A percentile compares a stretch with the other conserved stretches of the same genome.
phyloP scores from a whole-genome alignment of 2,329 filamentous ascomycete species.

The Proliferodiscus dingleyae region DNA sequence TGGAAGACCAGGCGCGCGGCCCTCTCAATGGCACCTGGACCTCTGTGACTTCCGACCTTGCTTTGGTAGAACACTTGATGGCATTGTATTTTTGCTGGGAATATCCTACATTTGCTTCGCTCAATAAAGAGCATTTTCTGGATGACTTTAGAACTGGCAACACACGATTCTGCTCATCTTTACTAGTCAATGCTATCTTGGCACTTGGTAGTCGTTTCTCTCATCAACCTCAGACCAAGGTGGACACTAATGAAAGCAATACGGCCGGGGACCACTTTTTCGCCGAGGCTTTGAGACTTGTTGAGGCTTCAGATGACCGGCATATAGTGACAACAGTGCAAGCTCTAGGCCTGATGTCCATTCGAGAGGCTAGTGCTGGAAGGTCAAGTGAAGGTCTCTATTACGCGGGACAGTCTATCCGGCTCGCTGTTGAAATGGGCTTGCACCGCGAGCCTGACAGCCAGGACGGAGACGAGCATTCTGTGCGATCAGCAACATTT shows the following conservation, averaged over 20 bases:
- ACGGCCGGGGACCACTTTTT: conserved; percentile 72
- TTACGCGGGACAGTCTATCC: conserved; percentile 66
- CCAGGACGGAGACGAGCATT: conserved; percentile 36
- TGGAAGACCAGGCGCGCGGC: conserved; percentile 63
- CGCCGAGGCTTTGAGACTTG: conserved; percentile 58
- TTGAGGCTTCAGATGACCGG: conserved; percentile 54
- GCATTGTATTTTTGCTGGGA: conserved; percentile 71
- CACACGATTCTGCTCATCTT: conserved; percentile 37
- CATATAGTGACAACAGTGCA: conserved; percentile 67
- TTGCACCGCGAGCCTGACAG: conserved; percentile 15
- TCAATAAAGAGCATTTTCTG: conserved; percentile 45
- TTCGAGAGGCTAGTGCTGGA: conserved; percentile 68
- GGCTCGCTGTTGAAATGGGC: conserved; percentile 54
- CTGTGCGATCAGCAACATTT: conserved; percentile 47
- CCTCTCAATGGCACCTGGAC: conserved; percentile 68
- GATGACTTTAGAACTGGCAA: conserved; percentile 19
- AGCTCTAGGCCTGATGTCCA: conserved; percentile 70
- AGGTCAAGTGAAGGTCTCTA: conserved; percentile 70
- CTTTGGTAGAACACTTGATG: conserved; percentile 58
- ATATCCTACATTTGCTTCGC: conserved; percentile 68
- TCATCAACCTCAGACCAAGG: conserved; percentile 58
- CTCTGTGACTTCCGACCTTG: conserved; percentile 50
- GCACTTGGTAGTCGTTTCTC: conserved; percentile 64
- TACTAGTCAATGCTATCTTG: conserved; percentile 19
- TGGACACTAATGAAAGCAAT: conserved; percentile 56